Evolutionary conservation across 2,329 filamentous ascomycete species (phyloP).

Genomic region (Emergomyces orientalis): DNA sequence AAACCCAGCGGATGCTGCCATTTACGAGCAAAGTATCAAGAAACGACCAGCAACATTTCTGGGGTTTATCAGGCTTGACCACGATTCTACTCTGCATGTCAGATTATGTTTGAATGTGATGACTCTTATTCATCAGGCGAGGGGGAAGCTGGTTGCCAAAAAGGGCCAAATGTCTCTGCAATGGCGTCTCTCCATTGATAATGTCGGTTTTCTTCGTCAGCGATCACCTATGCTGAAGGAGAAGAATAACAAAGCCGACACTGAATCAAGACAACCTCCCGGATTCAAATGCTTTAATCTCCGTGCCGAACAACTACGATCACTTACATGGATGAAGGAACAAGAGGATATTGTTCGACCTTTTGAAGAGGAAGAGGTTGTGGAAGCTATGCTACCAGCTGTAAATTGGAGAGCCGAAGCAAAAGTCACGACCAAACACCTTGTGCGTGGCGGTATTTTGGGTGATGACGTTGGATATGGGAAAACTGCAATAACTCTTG

Average conservation of each 20-base stretch:
- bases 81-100: constrained; percentile 28
- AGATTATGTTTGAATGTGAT: constrained; percentile 32
- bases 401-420: constrained; percentile 52
- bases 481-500: constrained; percentile 54
- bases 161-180: constrained; percentile 21
- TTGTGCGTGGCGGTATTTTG: constrained; percentile 50
- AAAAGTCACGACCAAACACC: constrained; percentile 25
- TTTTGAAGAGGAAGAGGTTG: constrained; percentile 48
- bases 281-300: constrained; percentile 32
- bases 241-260: constrained; percentile 35
- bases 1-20: constrained; percentile 41
- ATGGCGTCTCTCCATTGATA: constrained; percentile 43
- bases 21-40: constrained; percentile 45
- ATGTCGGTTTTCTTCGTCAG: constrained; percentile 27
- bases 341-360: constrained; percentile 40
- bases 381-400: constrained; percentile 44
- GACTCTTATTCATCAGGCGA: constrained; percentile 30
- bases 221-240: constrained; percentile 35
- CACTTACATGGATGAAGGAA: constrained; percentile 50
- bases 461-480: constrained; percentile 59
- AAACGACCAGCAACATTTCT: constrained; percentile 36
- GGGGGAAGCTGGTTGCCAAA: constrained; percentile 21
- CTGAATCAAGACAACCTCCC: constrained; percentile 25
- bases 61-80: constrained; percentile 29
- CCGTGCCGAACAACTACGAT: constrained; percentile 45